phyloP scores from a whole-genome alignment of 805 yeast species.

The Scheffersomyces amazonensis region DNA sequence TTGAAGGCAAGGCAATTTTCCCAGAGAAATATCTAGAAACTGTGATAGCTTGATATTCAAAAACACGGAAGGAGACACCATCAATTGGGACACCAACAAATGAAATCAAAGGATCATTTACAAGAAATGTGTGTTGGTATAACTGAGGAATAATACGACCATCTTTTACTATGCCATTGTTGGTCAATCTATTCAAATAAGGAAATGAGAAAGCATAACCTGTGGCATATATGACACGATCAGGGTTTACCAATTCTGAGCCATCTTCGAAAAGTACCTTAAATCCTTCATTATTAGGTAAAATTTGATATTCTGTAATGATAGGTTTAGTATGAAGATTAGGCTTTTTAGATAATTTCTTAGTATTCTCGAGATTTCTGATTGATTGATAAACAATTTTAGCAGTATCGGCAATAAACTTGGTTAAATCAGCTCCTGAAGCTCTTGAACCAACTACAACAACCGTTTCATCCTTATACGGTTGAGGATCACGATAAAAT shows the following conservation, averaged over 20 bases:
- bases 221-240: slow-evolving; percentile 64
- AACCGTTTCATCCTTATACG: slow-evolving; percentile 33
- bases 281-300: slow-evolving; percentile 28
- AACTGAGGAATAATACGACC: slow-evolving; percentile 36
- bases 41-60: slow-evolving; percentile 63
- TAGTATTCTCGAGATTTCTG: slow-evolving; percentile 11
- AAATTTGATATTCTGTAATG: slow-evolving; percentile 16
- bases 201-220: slow-evolving; percentile 72
- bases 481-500: slow-evolving; percentile 30
- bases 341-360: background rate
- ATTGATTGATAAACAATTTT: slow-evolving; percentile 25
- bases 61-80: slow-evolving; percentile 59
- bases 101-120: slow-evolving; percentile 61
- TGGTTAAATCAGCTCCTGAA: slow-evolving; percentile 26
- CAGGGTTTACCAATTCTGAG: slow-evolving; percentile 42
- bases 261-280: slow-evolving; percentile 50
- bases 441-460: slow-evolving; percentile 19
- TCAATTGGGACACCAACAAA: slow-evolving; percentile 61
- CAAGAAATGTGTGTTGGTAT: slow-evolving; percentile 59
- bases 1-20: slow-evolving; percentile 47
- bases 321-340: slow-evolving; percentile 22
- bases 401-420: slow-evolving; percentile 20
- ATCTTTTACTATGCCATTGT: slow-evolving; percentile 27
- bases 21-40: slow-evolving; percentile 62
- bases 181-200: slow-evolving; percentile 38